Evolutionary conservation across 345 rosid species (phyloP), one percentile per base, ranked within the genome.

Genomic region (Erucastrum elatum): DNA sequence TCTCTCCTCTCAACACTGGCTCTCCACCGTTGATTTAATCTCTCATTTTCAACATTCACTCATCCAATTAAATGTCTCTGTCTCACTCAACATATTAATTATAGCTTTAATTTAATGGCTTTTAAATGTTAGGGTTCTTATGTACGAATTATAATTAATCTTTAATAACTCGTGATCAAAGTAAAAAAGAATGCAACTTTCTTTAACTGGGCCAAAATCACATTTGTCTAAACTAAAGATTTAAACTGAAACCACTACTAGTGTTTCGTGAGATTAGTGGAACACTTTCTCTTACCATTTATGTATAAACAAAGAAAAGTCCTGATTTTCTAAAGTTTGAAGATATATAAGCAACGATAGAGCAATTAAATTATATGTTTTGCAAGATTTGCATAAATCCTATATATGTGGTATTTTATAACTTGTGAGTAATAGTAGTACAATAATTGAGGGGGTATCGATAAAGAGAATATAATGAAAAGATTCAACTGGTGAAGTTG

Each of bases 21-120:
- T 49, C 34, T 55, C 72, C 49, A 84, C 88, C 90, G 85, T 88
- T 59, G 82, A 78, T 78, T 64, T 8, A 11, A 82, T 82, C 82
- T 70, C 27, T 71, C 64, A 35, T 70, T 77, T 73, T 53, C 66
- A 68, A 67, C 61, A 21, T 17, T 56, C 15, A 11, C 64, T 46
- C 15, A 74, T 70, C 39, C 41, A 3, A 26, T 64, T 64, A 27
- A 63, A 65, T 65, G 71, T 65, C 61, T 78, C 30, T 12, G 72
- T 71, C 76, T 33, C 82, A 53, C 29, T 74, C 71, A 68, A 27
- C 74, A 10, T 30, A 21, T 21, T 21, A 21, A 21, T 21, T 21
- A 21, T 21, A 21, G 21, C 15, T 30, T 60, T 13, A n/a, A 27
- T 27, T 30, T 31, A 16, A 41, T 49, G 16, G 13, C 21, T 27